These are phyloP conservation scores for Aspergillus bombycis DNA, from an alignment of 2,329 filamentous ascomycete species.

Conservation along the genomic window DNA sequence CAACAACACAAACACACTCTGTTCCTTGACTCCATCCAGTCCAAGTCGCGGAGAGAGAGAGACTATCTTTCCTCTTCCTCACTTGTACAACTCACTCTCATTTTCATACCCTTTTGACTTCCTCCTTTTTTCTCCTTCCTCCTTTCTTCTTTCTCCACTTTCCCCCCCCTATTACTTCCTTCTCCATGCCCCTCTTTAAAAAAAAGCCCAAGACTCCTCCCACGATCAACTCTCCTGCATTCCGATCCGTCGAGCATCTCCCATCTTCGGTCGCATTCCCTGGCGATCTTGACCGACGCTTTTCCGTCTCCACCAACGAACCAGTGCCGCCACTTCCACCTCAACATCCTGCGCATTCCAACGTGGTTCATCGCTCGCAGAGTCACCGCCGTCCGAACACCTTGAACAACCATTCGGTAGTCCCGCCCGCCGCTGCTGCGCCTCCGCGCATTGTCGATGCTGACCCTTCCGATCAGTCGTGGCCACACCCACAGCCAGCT, in stretches of 20 bases:
- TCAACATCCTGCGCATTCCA: conserved; percentile 11
- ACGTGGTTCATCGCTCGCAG: conserved; percentile 26
- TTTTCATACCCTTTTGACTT: conserved; percentile 1
- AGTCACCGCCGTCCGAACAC: conserved; percentile 29
- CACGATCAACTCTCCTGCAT: conserved; percentile 18
- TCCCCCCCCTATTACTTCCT: neutral
- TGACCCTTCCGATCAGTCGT: conserved; percentile 30
- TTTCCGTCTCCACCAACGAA: conserved; percentile 19
- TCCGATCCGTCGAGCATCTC: conserved; percentile 27
- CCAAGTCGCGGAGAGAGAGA: neutral
- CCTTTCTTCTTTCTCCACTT: neutral
- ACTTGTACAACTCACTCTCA: neutral
- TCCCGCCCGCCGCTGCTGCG: conserved; percentile 4
- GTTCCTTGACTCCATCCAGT: neutral
- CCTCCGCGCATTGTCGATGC: conserved; percentile 26
- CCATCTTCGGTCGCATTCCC: conserved; percentile 6
- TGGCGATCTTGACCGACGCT: conserved; percentile 14
- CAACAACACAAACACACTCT: neutral
- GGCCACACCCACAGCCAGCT: conserved; percentile 21
- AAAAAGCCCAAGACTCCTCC: conserved; percentile 26
- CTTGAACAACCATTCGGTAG: conserved; percentile 9
- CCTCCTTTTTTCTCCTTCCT: conserved; percentile 3
- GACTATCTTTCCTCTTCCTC: neutral
- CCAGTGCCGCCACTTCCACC: conserved; percentile 4
- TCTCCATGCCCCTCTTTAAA: conserved; percentile 29